A percentile compares a stretch with the other conserved stretches of the same genome.
phyloP scores from a whole-genome alignment of 352 stramenopile species.

The Phytophthora constricta region DNA sequence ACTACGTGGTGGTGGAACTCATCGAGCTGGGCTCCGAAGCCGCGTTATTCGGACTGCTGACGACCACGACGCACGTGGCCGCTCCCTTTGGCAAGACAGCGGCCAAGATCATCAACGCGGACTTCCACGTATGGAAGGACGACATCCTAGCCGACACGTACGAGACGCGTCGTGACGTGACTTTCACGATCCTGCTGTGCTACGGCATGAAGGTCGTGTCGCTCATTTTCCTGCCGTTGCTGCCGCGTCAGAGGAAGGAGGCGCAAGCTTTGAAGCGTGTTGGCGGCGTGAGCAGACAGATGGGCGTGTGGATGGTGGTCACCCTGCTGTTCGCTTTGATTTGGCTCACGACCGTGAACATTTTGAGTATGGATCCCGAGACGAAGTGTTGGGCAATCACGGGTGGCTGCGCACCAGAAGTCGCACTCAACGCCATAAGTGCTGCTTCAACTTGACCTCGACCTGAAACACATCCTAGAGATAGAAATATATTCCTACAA shows the following conservation, averaged over 20 bases:
- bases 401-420: slow-evolving; percentile 38
- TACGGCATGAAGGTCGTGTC: slow-evolving; percentile 56
- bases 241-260: slow-evolving; percentile 43
- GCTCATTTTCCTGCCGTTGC: slow-evolving; percentile 43
- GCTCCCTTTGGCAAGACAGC: slow-evolving; percentile 38
- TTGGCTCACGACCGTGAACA: slow-evolving; percentile 37
- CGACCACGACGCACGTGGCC: slow-evolving; percentile 47
- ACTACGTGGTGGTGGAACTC: slow-evolving; percentile 57
- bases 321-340: slow-evolving; percentile 26
- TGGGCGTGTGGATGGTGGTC: slow-evolving; percentile 31
- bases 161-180: slow-evolving; percentile 48
- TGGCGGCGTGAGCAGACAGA: slow-evolving; percentile 29
- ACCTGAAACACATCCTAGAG: background rate
- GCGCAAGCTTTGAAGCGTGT: slow-evolving; percentile 39
- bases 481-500: no score
- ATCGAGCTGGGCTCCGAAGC: slow-evolving; percentile 48
- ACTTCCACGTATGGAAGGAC: slow-evolving; percentile 47
- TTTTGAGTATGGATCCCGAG: slow-evolving; percentile 43
- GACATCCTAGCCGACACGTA: slow-evolving; percentile 47
- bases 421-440: background rate
- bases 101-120: slow-evolving; percentile 49
- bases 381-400: slow-evolving; percentile 54
- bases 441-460: background rate
- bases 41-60: slow-evolving; percentile 51
- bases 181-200: slow-evolving; percentile 49